Evolutionary conservation across 108 stramenopile genomes (phyloP), one percentile per base, ranked within the genome.

Genomic region (Ochromonas danica): DNA sequence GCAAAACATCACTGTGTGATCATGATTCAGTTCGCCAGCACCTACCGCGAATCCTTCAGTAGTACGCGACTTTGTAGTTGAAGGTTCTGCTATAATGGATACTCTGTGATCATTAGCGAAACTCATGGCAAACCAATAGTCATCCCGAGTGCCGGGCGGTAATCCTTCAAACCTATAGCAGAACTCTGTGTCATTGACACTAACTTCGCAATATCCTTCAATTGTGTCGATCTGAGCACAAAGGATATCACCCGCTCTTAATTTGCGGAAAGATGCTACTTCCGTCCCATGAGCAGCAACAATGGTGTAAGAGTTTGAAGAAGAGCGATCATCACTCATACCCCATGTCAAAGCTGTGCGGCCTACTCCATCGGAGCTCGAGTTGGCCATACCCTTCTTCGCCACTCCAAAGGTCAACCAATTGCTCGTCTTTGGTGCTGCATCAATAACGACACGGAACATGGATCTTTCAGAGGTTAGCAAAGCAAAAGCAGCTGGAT

Each of bases 321-420:
- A 67, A 6, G 30, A 31, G 63, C 63, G 63, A 67, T 67, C 63
- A 67, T 67, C 63, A 35, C 14, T 14, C 10, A 67, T 28, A 31
- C 63, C 63, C 63, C 63, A 67, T 10, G 63, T 67, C 3, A 14
- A 14, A 28, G 63, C 31, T 67, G 63, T 67, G 6, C 63, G 63
- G 6, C 63, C 63, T 14, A 67, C 63, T 35, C 63, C 63, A 36
- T 67, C 63, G 31, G 63, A 67, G 25, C 30, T 31, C 3, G 63
- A 67, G 31, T 67, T 67, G 6, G 63, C 63, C 63, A 67, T 67
- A 31, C 63, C 63, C 6, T 25, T 28, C 31, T 33, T 67, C 25
- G 63, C 17, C 31, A 67, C 17, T 35, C 63, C 63, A 67, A 67
- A 67, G 31, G 63, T 67, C 25, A 67, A 67, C 63, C 63, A 67